Evolutionary conservation across 192 early-diverging fungal genomes (phyloP).

Genomic region (Coemansia brasiliensis): DNA sequence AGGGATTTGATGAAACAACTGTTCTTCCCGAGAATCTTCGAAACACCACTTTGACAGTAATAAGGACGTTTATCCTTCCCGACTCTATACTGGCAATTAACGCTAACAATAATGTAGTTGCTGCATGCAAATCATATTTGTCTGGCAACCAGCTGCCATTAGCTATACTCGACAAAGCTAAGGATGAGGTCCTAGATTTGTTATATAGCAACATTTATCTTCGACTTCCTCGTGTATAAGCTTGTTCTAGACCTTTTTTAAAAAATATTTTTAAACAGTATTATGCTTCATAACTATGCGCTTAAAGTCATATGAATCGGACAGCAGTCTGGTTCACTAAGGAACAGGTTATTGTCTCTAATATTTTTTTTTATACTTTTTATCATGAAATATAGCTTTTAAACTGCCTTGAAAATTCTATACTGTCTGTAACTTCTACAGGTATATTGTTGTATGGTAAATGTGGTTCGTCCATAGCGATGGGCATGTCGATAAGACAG

Average conservation of each 20-base stretch:
- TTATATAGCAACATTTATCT: constrained; percentile 39
- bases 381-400: background rate
- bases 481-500: background rate
- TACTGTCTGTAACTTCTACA: too few relatives aligned
- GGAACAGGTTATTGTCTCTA: too few relatives aligned
- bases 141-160: constrained; percentile 15
- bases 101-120: constrained; percentile 6
- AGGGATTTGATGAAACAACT: constrained; percentile 7
- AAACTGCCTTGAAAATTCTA: background rate
- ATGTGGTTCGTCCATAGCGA: background rate
- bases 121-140: constrained; percentile 12
- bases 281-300: background rate
- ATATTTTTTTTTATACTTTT: background rate
- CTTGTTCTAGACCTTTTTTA: background rate
- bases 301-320: background rate
- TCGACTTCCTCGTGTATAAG: background rate
- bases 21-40: constrained; percentile 18
- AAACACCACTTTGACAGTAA: constrained; percentile 14
- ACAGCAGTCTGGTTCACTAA: too few relatives aligned
- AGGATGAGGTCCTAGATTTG: constrained; percentile 27
- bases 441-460: background rate
- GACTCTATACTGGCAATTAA: constrained; percentile 34
- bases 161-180: constrained; percentile 21
- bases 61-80: constrained; percentile 33
- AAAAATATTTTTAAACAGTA: background rate